phyloP scores from a whole-genome alignment of 139 green algal species.

The Eudorina sp. region DNA sequence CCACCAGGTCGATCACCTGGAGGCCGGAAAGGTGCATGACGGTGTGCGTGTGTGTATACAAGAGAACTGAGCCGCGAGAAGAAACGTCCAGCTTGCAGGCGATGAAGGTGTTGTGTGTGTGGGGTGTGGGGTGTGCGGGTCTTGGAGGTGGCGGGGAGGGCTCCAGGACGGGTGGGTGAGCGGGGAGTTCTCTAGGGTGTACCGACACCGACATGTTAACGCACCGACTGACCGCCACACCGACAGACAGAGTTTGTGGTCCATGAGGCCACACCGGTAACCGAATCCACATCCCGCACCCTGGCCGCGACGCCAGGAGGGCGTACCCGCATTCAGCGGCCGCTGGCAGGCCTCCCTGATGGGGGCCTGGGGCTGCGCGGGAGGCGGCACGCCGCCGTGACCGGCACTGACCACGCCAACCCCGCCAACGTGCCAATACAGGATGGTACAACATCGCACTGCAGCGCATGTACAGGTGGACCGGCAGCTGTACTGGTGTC shows the following conservation, averaged over 20 bases:
- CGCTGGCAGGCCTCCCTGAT: neutral
- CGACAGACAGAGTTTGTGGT: too few species aligned
- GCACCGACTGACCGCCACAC: too few species aligned
- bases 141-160: too few species aligned
- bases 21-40: neutral
- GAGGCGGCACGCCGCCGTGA: neutral
- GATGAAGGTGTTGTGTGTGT: neutral
- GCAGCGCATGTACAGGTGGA: too few species aligned
- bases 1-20: conserved; percentile 19
- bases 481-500: neutral
- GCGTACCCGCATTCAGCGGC: neutral
- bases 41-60: too few species aligned
- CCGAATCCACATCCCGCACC: too few species aligned
- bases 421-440: neutral
- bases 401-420: neutral
- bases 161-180: neutral
- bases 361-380: neutral
- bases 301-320: too few species aligned
- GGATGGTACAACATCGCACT: too few species aligned
- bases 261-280: too few species aligned
- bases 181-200: too few species aligned
- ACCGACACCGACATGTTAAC: too few species aligned
- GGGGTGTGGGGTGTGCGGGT: neutral
- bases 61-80: too few species aligned
- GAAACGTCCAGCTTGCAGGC: neutral